Evolutionary conservation across 192 early-diverging fungal species (phyloP), one percentile per base, ranked within the genome.

Genomic region (Dimargaris cristalligena): DNA sequence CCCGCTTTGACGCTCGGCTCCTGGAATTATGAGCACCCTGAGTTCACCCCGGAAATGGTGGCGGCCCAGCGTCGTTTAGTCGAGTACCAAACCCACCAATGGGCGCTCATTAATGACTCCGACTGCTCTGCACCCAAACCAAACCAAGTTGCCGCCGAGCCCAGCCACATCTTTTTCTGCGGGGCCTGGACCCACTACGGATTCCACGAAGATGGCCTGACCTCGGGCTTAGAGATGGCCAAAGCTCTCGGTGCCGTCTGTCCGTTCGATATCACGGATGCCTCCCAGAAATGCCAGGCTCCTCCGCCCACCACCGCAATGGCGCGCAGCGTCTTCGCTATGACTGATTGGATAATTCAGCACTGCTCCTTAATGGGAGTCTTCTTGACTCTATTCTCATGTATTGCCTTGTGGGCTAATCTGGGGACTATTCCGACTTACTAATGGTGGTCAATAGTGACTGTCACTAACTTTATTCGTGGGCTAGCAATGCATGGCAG

Each of bases 101-200:
- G 61, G 33, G 34, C 57, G 4, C 38, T 6, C 8, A 41, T 41
- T 16, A 16, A 41, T 16, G n/a, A n/a, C n/a, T 30, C n/a, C 16
- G 11, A 18, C 52, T 13, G 2, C 6, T 4, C 52, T 9, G 9
- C 52, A 16, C 10, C 28, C 9, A 20, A 26, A 32, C 10, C 20
- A 28, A n/a, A n/a, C 52, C 29, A 54, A 29, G 29, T 6, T 9
- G 20, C 18, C 23, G 13, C 18, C 34, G 33, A 57, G 2, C 20
- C 8, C 26, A 57, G 34, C 0, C 49, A 49, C 18, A 74, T 75
- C 4, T 62, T 64, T 1, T 83, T 74, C 59, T 58, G 65, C 22
- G 81, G 81, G 31, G 81, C 81, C 10, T 83, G 81, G 81, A 76
- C 76, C 16, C 78, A 82, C 44, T 82, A 83, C 59, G 80, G 81